These are phyloP conservation scores for Leccinum aurantiacum DNA, from an alignment of 768 basidiomycete species.

Conservation along the genomic window DNA sequence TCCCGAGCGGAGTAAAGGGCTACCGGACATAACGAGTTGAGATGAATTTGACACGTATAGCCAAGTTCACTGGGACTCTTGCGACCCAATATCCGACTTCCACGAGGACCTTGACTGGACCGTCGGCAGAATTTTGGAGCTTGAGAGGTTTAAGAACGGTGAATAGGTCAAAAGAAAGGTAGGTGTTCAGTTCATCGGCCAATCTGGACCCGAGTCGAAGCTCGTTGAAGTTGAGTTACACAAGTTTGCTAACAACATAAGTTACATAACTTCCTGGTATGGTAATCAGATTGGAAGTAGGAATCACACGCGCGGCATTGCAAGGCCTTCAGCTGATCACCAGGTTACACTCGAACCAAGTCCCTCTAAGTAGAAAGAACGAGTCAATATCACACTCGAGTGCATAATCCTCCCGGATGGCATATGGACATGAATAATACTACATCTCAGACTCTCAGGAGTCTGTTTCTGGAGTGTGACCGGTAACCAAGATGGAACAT, in stretches of 20 bases:
- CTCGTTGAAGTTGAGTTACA: background rate
- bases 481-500: background rate
- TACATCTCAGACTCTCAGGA: background rate
- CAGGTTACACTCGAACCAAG: background rate
- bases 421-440: background rate
- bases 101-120: background rate
- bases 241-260: no score
- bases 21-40: background rate
- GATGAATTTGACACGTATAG: constrained; percentile 9
- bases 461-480: background rate
- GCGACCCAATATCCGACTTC: background rate
- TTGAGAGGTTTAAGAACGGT: background rate
- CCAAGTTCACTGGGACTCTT: background rate
- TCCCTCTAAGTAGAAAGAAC: background rate
- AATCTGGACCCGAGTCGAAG: background rate
- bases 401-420: background rate
- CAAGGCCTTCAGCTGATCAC: no score
- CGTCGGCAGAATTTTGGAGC: background rate
- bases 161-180: background rate
- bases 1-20: constrained; percentile 3
- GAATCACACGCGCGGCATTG: no score
- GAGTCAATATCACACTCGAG: background rate
- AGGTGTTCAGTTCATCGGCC: background rate
- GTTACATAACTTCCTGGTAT: background rate
- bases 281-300: background rate